phyloP scores from a whole-genome alignment of 2,329 filamentous ascomycete species.

The Aspergillus fructus region DNA sequence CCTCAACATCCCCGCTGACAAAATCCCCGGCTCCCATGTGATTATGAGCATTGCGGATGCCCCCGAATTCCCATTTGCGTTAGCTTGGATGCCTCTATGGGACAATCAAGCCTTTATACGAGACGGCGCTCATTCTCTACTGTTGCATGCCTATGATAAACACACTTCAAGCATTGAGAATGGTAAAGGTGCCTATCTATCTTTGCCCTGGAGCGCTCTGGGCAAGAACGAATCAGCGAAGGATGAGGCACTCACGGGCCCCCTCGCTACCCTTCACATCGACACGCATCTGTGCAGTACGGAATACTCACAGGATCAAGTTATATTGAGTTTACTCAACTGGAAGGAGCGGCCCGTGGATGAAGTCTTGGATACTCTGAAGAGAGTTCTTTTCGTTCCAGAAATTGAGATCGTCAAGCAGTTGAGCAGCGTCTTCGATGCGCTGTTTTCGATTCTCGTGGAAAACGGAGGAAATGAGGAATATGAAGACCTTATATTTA shows the following conservation, averaged over 20 bases:
- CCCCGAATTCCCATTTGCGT: conserved; percentile 82
- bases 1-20: conserved; percentile 72
- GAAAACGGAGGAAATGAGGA: conserved; percentile 90
- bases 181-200: conserved; percentile 84
- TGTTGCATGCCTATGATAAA: conserved; percentile 91
- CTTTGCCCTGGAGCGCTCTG: conserved; percentile 73
- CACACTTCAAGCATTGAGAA: conserved; percentile 70
- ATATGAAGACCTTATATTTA: conserved; percentile 90
- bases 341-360: conserved; percentile 77
- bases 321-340: conserved; percentile 76
- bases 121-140: conserved; percentile 76
- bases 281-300: conserved; percentile 93
- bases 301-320: conserved; percentile 86
- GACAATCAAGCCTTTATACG: conserved; percentile 84
- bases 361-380: conserved; percentile 71
- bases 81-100: conserved; percentile 94
- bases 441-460: conserved; percentile 85
- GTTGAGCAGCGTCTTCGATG: conserved; percentile 82
- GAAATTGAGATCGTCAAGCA: conserved; percentile 98
- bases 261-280: conserved; percentile 74
- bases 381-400: conserved; percentile 85
- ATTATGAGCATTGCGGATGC: conserved; percentile 87
- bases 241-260: conserved; percentile 72
- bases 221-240: conserved; percentile 66
- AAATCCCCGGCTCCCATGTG: conserved; percentile 80